A percentile compares a stretch with the other conserved stretches of the same genome.
Conservation (phyloP, 106 monocot genomes). For the Gastrodia elata region DNA sequence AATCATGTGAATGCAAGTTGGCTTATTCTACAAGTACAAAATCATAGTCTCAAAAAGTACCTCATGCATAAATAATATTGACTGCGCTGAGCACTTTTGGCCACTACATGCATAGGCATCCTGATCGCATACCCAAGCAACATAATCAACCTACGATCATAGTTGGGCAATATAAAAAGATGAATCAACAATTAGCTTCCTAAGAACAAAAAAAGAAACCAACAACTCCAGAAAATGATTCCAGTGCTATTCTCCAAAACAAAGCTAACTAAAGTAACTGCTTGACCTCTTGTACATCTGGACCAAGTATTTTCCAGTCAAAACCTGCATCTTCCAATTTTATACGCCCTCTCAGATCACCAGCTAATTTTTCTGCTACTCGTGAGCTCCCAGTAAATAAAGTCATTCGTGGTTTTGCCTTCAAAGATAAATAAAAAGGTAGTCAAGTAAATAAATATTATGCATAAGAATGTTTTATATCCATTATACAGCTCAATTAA, state of each 20-base stretch:
- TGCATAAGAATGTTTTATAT: not conserved
- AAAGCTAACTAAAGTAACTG: not conserved
- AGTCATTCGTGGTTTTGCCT: conserved; percentile 89
- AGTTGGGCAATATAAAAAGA: not conserved
- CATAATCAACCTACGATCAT: conserved; percentile 70
- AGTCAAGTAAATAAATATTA: not conserved
- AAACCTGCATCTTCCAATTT: conserved; percentile 98
- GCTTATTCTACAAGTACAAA: not conserved
- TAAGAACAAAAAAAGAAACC: not conserved
- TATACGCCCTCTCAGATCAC: conserved; percentile 71
- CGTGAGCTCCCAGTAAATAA: conserved; percentile 94
- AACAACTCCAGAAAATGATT: not conserved
- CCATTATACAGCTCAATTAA: not conserved
- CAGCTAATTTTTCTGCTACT: conserved; percentile 82
- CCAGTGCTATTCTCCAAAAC: not conserved
- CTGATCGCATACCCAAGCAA: conserved; percentile 98
- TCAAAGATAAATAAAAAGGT: not conserved
- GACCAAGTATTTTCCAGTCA: conserved; percentile 99
- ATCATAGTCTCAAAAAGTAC: conserved; percentile 15
- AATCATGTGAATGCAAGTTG: conserved; percentile 5
- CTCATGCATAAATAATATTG: conserved; percentile 95
- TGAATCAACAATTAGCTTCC: not conserved
- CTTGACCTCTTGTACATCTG: conserved; percentile 84
- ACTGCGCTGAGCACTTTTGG: conserved; percentile 96
- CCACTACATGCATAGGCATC: conserved; percentile 99